Base-by-base conservation (phyloP, 371 early-diverging fungal genomes). In the Conidiobolus incongruus region DNA sequence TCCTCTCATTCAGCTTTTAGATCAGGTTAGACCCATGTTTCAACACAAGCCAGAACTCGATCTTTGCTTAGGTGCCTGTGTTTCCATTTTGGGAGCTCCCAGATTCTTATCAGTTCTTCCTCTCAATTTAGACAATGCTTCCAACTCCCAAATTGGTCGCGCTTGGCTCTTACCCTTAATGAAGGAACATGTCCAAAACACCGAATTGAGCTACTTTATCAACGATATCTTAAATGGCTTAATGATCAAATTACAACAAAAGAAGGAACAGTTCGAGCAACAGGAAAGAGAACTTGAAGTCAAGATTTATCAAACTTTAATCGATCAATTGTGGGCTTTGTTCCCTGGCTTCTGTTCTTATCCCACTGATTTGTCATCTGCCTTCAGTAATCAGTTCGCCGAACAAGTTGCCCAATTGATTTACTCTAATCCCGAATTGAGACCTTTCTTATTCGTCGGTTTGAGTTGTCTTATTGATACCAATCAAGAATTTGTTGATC, bases 271-370 rank as follows among this genome's bases (percentile, higher is more conserved):
- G 19, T 77, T 77, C 46, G 59, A 63, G 38, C 60, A 62, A 21
- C 61, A 72, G 36, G 76, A 71, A 34, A 60, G 70, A 17, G 70
- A 61, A 21, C 64, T 83, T 48, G 83, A 87, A 65, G 77, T 84
- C 47, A 93, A 94, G 60, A 70, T 95, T 31, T 88, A 80, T 52
- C 79, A 77, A 41, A 87, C 92, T 0, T 59, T 95, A 33, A 71
- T 67, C 20, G 66, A 75, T 24, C 96, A 95, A 60, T 69, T 89
- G 34, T 94, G 93, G 86, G 70, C 75, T 22, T 58, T 91, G 37
- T 65, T 87, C 21, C 84, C 84, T 12, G 81, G 79, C 10, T 77
- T 90, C 52, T 86, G 86, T 52, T 72, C 76, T 28, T 50, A 77
- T 8, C 90, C 92, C n/a, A 46, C 52, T 12, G 93, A 91, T 51